Base-by-base conservation (phyloP, 306 rosid genomes). In the Inga oerstediana region DNA sequence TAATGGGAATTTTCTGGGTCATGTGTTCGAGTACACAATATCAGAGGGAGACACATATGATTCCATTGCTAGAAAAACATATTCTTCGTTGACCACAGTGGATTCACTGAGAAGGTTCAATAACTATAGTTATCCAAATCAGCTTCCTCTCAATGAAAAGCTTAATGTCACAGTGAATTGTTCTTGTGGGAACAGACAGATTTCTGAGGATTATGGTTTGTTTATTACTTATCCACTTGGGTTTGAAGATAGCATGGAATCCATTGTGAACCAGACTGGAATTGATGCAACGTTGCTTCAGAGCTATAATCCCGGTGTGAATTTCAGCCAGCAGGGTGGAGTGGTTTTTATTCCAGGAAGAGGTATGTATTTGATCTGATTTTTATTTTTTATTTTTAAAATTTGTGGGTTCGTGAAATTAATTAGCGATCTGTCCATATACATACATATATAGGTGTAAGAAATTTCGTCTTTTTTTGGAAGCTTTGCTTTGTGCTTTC, bases 21-120 rank as follows among this genome's bases (percentile, higher is more conserved):
- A 70, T 41, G 16, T 70, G 49, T 70, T 70, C n/a, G 49, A 70
- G 74, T 70, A 70, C 30, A 17, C 51, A 70, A 70, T 70, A 17
- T 13, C 32, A 17, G 9, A 20, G 9, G 74, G 74, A 19, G 74
- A 70, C 8, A 70, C 74, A 10, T 41, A 70, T 41, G 51, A 70
- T 19, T 20, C 7, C 8, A 70, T 70, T 70, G 74, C 74, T 8
- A 37, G 34, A 41, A 10, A 8, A 4, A 9, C 5, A 1, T 70
- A 41, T 70, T 13, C 34, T 41, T 19, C 6, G 30, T 41, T 70
- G 51, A 70, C 74, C 7, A 17, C 74, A 41, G 74, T n/a, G 74
- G 51, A 20, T 45, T 70, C 43, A 20, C 46, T 70, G 74, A 19
- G 13, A 4, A 41, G 51, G 6, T 70, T 37, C 32, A 70, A 70